phyloP scores from a whole-genome alignment of 805 yeast species.

The Spathaspora girioi region DNA sequence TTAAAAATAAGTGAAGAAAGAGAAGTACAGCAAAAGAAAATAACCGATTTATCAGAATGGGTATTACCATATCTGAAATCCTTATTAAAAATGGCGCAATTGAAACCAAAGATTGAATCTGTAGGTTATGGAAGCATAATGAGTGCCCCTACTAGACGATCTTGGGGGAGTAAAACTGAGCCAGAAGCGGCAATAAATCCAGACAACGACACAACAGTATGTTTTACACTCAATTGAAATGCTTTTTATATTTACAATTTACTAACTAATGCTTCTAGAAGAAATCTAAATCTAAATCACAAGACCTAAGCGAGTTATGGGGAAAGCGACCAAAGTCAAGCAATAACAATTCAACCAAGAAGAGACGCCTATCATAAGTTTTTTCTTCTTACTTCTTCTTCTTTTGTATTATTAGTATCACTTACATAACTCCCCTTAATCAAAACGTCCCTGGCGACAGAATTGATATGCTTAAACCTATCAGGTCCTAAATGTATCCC shows the following conservation, averaged over 20 bases:
- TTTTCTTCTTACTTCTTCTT: constrained; percentile 12
- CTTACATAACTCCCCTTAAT: constrained; percentile 53
- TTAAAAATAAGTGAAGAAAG: constrained; percentile 19
- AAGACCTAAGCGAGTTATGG: constrained; percentile 6
- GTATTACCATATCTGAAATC: constrained; percentile 30
- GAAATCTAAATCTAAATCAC: not conserved
- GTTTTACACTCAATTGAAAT: not conserved
- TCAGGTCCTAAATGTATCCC: constrained; percentile 92
- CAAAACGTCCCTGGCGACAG: constrained; percentile 83
- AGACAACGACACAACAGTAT: not conserved
- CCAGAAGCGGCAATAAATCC: not conserved
- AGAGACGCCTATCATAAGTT: constrained; percentile 1
- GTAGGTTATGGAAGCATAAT: constrained; percentile 42
- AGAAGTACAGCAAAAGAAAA: constrained; percentile 31
- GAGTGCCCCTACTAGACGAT: constrained; percentile 10
- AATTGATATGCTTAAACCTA: constrained; percentile 88
- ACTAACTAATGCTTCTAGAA: not conserved
- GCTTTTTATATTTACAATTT: not conserved
- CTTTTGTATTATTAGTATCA: constrained; percentile 20
- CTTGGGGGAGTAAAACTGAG: constrained; percentile 10
- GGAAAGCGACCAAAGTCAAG: constrained; percentile 2
- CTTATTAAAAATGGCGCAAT: constrained; percentile 23
- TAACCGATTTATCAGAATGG: constrained; percentile 55
- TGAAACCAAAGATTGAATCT: constrained; percentile 19
- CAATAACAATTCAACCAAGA: not conserved